Evolutionary conservation across 352 stramenopile species (phyloP), one percentile per base, ranked within the genome.

Genomic region (Globisporangium echinulatum): DNA sequence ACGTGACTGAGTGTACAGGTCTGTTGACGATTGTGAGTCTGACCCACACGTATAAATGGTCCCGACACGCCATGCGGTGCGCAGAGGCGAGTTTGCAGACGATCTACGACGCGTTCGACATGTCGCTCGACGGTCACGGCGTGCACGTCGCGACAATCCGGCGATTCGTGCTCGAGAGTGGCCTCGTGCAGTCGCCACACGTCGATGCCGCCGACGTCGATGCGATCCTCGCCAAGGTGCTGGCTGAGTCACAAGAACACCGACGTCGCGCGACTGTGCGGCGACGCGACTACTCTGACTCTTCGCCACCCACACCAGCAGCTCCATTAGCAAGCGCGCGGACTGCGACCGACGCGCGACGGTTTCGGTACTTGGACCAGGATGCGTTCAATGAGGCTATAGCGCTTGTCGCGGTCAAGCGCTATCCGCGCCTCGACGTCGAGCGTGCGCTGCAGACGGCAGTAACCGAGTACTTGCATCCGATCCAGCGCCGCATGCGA

Each of bases 331-430:
- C 37, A 49, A 54, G 33, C 47, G 52, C 9, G 52, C 39, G 43
- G 40, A 51, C 70, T 25, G 48, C 60, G 50, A 50, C 33, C 17
- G 75, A 87, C 15, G 64, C 58, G 19, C 78, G 74, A 51, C 67
- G 68, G 15, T 83, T 76, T 43, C 75, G 83, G 2, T 91, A 83
- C 50, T 92, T 92, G 54, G 78, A 77, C 48, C 69, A 79, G 42
- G 75, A 84, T 53, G 57, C 74, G 14, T 92, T 91, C 58, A 89
- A 85, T 38, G 79, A 92, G 54, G 79, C 81, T 5, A 64, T 88
- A 37, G 89, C 81, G 19, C 61, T 91, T 37, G 66, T 91, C 33
- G 71, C 70, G 0, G 78, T 86, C 55, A 82, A 82, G 44, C 69
- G 74, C 19, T 91, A 80, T 58, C 77, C 83, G 8, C 70, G 82